Base-by-base conservation (phyloP, 495 filamentous ascomycete species). In the Apodospora peruviana region DNA sequence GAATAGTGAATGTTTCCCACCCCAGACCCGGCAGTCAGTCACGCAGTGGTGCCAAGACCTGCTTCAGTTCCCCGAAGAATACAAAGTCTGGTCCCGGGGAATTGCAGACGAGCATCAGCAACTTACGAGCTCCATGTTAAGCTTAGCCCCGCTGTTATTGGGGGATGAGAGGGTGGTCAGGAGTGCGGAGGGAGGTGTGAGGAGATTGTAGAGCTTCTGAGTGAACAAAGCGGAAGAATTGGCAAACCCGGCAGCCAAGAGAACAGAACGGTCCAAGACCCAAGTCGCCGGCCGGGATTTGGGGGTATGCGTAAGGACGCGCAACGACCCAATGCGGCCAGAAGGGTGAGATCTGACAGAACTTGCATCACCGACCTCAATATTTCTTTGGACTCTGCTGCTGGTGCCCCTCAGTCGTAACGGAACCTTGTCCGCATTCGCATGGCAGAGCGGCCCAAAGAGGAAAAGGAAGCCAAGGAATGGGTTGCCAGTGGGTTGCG, bases 331-430 rank as follows among this genome's bases (percentile, higher is more conserved):
- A 16, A 38, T 41, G 39, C 20, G 21, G 5, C n/a, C 35, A 24
- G 14, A 40, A 48, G 29, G 19, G 36, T 48, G 45, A 48, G 45
- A 48, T 40, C 45, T 48, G 45, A 48, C 24, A 48, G 44, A 34
- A 20, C n/a, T n/a, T n/a, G n/a, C n/a, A n/a, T n/a, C n/a, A n/a
- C n/a, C n/a, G n/a, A n/a, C n/a, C n/a, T n/a, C n/a, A n/a, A n/a
- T n/a, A n/a, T n/a, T n/a, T n/a, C n/a, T n/a, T n/a, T n/a, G n/a
- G n/a, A n/a, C n/a, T n/a, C n/a, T n/a, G n/a, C n/a, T n/a, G n/a
- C n/a, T n/a, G n/a, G n/a, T n/a, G n/a, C n/a, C n/a, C n/a, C n/a
- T n/a, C n/a, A n/a, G n/a, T n/a, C n/a, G n/a, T n/a, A n/a, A n/a
- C n/a, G n/a, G n/a, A n/a, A n/a, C n/a, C n/a, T n/a, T n/a, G n/a